These are phyloP conservation scores for Groenewaldozyma salmanticensis DNA, from an alignment of 805 yeast species.

Conservation along the genomic window DNA sequence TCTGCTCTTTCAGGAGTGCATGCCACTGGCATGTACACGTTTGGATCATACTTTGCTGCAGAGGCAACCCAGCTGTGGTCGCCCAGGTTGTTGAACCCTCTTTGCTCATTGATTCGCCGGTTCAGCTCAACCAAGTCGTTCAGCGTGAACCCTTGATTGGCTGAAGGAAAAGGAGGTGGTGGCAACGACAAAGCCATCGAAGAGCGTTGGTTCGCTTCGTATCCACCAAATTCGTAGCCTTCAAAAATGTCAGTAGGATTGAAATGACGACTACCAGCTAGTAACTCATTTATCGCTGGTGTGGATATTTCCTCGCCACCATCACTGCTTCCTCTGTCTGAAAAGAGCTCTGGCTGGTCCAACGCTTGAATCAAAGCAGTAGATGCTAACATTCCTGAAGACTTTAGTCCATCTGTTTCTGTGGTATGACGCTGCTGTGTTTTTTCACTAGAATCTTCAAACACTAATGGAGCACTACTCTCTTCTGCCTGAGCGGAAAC, in stretches of 20 bases:
- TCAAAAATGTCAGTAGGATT: not conserved
- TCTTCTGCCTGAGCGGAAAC: no score
- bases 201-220: not conserved
- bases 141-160: not conserved
- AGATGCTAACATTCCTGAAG: not conserved
- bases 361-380: not conserved
- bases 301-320: slow-evolving; percentile 9
- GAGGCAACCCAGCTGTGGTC: slow-evolving; percentile 8
- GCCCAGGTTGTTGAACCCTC: slow-evolving; percentile 7
- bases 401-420: no score
- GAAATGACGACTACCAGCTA: no score
- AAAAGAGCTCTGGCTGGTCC: slow-evolving; percentile 4
- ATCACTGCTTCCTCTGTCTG: slow-evolving; percentile 8
- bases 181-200: not conserved
- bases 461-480: no score
- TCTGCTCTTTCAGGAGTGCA: not conserved
- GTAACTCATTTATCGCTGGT: slow-evolving; percentile 3
- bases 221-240: not conserved
- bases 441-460: no score
- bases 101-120: slow-evolving; percentile 1
- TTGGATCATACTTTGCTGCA: not conserved
- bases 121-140: not conserved
- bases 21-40: no score
- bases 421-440: no score
- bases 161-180: not conserved